Evolutionary conservation across 768 basidiomycete genomes (phyloP).

Genomic region (Gymnopilus dilepis): DNA sequence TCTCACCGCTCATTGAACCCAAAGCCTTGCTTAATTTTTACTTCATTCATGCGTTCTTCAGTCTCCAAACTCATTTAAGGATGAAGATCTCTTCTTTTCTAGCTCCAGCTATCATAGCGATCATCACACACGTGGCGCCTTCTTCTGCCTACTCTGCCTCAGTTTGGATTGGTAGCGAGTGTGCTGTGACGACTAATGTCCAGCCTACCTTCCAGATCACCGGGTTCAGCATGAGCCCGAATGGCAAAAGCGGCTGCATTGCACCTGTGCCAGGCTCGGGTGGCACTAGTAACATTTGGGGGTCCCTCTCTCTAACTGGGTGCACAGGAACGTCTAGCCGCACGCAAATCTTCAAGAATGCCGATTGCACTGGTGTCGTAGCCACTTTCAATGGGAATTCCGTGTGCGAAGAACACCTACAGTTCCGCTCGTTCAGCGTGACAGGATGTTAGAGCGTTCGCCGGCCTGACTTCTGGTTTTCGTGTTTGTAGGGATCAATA

Average conservation of each 20-base stretch:
- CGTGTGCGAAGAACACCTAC: not conserved
- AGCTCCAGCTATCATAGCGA: not conserved
- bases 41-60: too few species aligned
- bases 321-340: not conserved
- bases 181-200: not conserved
- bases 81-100: not conserved
- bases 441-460: not conserved
- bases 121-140: not conserved
- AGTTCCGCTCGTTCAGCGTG: not conserved
- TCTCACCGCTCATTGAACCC: too few species aligned
- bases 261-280: not conserved
- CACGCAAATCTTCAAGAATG: not conserved
- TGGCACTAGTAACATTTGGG: not conserved
- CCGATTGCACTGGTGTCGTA: not conserved
- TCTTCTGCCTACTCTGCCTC: not conserved
- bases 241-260: not conserved
- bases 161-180: not conserved
- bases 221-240: not conserved
- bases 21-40: too few species aligned
- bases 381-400: not conserved
- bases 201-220: not conserved
- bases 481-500: too few species aligned
- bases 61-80: not conserved
- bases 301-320: not conserved
- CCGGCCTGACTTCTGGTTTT: too few species aligned